Evolutionary conservation across 441 rosid genomes (phyloP), one percentile per base, ranked within the genome.

Genomic region (Dalechampia spathulata): DNA sequence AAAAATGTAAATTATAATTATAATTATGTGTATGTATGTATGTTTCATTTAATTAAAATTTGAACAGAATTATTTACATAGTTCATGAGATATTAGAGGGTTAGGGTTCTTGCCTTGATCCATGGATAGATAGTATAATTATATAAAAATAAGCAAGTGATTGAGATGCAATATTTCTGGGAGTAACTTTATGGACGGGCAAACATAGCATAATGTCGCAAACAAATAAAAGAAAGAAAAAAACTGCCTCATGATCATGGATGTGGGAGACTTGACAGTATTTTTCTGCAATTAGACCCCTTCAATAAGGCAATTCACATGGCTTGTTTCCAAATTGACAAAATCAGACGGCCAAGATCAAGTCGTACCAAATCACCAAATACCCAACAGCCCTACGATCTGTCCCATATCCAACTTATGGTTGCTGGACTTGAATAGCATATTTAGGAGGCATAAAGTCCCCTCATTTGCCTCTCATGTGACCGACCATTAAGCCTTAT

Each of bases 391-490:
- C 81, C 73, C 40, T 68, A 14, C 51, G 80, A 77, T 79, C 63
- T 77, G 86, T 73, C 77, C 74, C 62, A 45, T 55, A 45, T 62
- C 78, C 73, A 76, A 65, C 76, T 73, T 67, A 56, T 61, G 50
- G 62, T 52, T 72, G 79, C 76, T 60, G 75, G 71, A 27, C 72
- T 71, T 66, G 54, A 61, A 52, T 54, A 43, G 68, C 57, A 63
- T 38, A n/a, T 47, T 51, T 39, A 60, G 61, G 63, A 63, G 56
- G 66, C 73, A 72, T 57, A 58, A 46, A 63, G 78, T 52, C 78
- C 86, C 88, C 72, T 53, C 74, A 50, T 45, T 70, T 82, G 86
- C 78, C 83, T 72, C 81, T 82, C 84, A 68, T 74, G 85, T 80
- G 88, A 78, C 86, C 92, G 86, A 85, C 92, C 79, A 64, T 36